Percentiles rank a stretch among this genome's conserved stretches.
phyloP scores from a whole-genome alignment of 2,329 filamentous ascomycete genomes.

The Scytalidium sp. region DNA sequence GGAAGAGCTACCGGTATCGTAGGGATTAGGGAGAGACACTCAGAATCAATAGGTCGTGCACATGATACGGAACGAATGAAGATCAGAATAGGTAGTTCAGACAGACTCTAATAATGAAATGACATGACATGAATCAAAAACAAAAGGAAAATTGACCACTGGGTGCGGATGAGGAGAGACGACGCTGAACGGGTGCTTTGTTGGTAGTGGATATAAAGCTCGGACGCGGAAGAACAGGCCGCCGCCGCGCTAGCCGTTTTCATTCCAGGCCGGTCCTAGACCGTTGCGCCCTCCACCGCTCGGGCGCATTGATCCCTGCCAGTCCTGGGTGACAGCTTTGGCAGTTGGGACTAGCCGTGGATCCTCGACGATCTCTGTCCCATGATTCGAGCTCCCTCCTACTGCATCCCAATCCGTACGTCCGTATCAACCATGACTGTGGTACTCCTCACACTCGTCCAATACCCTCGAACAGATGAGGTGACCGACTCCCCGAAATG shows the following conservation, averaged over 20 bases:
- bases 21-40: too few relatives aligned
- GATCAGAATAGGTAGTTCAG: too few relatives aligned
- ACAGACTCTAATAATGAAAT: neutral
- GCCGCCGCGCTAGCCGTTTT: neutral
- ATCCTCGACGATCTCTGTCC: too few relatives aligned
- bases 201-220: neutral
- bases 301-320: neutral
- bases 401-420: too few relatives aligned
- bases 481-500: too few relatives aligned
- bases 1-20: neutral
- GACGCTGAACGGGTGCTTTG: neutral
- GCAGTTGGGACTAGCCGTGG: neutral
- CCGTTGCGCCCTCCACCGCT: neutral
- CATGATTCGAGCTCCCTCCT: too few relatives aligned
- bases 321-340: neutral
- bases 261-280: neutral
- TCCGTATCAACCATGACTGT: too few relatives aligned
- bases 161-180: neutral
- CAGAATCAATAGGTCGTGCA: too few relatives aligned
- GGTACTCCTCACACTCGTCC: too few relatives aligned
- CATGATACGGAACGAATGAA: too few relatives aligned
- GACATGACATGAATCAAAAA: neutral
- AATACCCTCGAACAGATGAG: too few relatives aligned
- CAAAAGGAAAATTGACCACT: neutral
- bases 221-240: neutral